Conservation (phyloP, 306 rosid genomes). For the Ochetophila trinervis region DNA sequence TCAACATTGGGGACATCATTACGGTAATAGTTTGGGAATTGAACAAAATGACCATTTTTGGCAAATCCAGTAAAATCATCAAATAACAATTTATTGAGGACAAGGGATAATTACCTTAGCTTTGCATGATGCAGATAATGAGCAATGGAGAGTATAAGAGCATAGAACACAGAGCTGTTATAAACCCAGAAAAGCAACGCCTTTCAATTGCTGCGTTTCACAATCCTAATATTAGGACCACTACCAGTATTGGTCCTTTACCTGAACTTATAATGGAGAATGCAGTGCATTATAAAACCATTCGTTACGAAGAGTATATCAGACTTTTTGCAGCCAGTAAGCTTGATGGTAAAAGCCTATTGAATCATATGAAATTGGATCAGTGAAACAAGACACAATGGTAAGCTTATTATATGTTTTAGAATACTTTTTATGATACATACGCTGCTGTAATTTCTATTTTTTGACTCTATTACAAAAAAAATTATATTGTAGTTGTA, state of each 20-base stretch:
- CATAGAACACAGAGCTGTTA: constrained; percentile 32
- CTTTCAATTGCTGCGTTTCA: constrained; percentile 28
- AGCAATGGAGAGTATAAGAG: constrained; percentile 31
- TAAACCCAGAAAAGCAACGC: constrained; percentile 22
- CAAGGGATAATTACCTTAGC: no score
- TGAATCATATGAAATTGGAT: constrained; percentile 14
- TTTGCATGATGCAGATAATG: constrained; percentile 6
- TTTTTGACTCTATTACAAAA: neutral
- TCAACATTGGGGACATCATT: constrained; percentile 21
- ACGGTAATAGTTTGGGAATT: constrained; percentile 1
- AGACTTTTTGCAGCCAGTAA: constrained; percentile 1
- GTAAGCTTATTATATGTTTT: neutral
- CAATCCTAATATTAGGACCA: neutral
- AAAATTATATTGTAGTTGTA: no score
- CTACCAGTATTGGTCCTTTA: constrained; percentile 22
- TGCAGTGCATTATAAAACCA: constrained; percentile 16
- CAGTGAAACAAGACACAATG: neutral
- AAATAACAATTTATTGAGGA: no score
- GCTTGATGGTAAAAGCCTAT: constrained; percentile 20
- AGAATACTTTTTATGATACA: no score
- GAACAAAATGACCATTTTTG: no score
- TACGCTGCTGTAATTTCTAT: neutral
- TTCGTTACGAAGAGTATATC: constrained; percentile 8
- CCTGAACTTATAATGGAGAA: constrained; percentile 10
- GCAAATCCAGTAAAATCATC: no score